Conservation (phyloP, 192 early-diverging fungal genomes). For the Coemansia interrupta region DNA sequence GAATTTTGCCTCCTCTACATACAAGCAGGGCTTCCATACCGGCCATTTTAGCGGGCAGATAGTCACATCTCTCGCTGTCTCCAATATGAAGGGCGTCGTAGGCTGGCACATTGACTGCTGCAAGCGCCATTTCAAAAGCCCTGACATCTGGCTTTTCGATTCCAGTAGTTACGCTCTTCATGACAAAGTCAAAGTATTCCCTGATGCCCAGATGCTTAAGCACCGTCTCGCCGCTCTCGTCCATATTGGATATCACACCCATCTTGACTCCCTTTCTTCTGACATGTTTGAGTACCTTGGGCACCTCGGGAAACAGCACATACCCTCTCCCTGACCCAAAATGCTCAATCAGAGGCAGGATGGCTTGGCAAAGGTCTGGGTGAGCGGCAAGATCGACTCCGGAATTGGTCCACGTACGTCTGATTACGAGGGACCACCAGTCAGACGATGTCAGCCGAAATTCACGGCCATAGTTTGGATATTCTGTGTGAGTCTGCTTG, state of each 20-base stretch:
- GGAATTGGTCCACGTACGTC: constrained; percentile 44
- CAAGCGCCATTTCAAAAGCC: constrained; percentile 57
- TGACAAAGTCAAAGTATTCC: constrained; percentile 59
- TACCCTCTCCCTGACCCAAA: constrained; percentile 56
- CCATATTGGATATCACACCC: constrained; percentile 63
- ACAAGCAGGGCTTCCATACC: constrained; percentile 46
- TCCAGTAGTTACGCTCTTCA: constrained; percentile 53
- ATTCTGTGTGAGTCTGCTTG: constrained; percentile 27
- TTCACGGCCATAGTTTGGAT: constrained; percentile 56
- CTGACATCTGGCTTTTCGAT: constrained; percentile 55
- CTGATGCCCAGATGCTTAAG: constrained; percentile 38
- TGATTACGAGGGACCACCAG: constrained; percentile 61
- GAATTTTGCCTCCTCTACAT: constrained; percentile 6
- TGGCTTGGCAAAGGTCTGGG: constrained; percentile 3
- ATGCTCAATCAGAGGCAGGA: constrained; percentile 34
- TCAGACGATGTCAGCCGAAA: constrained; percentile 41
- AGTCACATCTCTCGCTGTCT: constrained; percentile 53
- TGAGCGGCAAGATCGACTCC: constrained; percentile 16
- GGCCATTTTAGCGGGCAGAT: constrained; percentile 18
- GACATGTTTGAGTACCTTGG: constrained; percentile 47
- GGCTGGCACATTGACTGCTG: constrained; percentile 26
- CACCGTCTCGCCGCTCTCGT: constrained; percentile 53
- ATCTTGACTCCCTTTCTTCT: constrained; percentile 47
- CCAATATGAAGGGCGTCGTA: constrained; percentile 61
- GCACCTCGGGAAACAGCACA: constrained; percentile 55